phyloP scores from a whole-genome alignment of 2,329 filamentous ascomycete genomes.

The Diaporthe humulicola region DNA sequence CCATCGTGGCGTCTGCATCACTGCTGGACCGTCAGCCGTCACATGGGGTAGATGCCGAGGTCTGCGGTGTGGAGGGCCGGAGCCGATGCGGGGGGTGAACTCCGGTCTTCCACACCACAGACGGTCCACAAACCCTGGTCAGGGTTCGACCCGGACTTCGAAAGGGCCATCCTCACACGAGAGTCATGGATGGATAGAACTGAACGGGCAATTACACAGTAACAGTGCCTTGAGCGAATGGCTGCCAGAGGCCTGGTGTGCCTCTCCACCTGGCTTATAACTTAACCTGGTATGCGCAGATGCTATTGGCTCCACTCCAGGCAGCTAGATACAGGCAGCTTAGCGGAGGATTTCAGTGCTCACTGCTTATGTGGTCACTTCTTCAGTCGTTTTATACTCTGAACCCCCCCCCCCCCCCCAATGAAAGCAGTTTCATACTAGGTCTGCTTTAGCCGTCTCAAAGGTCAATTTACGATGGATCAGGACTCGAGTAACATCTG shows the following conservation, averaged over 20 bases:
- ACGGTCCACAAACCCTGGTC: too few relatives aligned
- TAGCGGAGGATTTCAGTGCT: conserved; percentile 10
- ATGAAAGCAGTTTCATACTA: not conserved
- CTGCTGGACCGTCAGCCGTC: not conserved
- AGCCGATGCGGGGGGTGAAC: not conserved
- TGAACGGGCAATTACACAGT: not conserved
- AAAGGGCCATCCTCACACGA: too few relatives aligned
- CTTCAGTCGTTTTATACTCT: not conserved
- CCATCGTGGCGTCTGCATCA: not conserved
- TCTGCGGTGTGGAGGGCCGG: not conserved
- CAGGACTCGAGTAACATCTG: not conserved
- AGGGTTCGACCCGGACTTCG: not conserved
- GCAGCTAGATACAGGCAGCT: not conserved
- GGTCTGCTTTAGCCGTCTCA: not conserved
- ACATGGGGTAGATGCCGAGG: conserved; percentile 9
- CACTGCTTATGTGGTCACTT: not conserved
- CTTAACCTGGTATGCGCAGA: not conserved
- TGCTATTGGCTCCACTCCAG: not conserved
- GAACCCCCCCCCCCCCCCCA: not conserved
- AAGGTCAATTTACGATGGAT: not conserved
- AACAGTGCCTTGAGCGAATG: not conserved
- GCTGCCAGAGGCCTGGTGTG: not conserved
- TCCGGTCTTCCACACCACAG: not conserved
- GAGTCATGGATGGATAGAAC: too few relatives aligned
- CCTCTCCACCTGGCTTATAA: not conserved